A percentile compares a stretch with the other conserved stretches of the same genome.
phyloP scores from a whole-genome alignment of 192 early-diverging fungal genomes.

The Rhizoclosmatium sp. region DNA sequence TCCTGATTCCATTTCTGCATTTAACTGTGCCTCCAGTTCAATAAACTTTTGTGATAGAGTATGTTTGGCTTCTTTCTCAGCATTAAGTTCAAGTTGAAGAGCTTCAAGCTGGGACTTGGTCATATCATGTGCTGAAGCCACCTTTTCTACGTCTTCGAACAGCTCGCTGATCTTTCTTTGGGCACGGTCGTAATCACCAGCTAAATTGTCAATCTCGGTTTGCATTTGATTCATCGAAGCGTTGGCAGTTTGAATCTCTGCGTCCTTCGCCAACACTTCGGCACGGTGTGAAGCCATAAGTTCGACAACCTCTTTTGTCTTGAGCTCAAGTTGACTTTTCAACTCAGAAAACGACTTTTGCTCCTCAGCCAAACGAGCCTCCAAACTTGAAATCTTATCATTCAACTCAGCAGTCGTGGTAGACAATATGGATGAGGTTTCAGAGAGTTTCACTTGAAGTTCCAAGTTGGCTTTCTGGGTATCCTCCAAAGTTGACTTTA shows the following conservation, averaged over 20 bases:
- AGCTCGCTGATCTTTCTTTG: not conserved
- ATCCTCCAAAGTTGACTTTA: not conserved
- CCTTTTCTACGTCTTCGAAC: not conserved
- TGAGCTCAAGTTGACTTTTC: not conserved
- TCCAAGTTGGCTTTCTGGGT: not conserved
- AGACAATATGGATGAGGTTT: not conserved
- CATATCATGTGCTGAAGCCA: not conserved
- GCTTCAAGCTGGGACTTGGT: not conserved
- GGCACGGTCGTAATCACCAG: not conserved
- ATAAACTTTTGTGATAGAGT: not conserved
- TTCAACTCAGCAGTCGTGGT: slow-evolving; percentile 2
- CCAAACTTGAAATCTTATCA: not conserved
- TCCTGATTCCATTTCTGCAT: not conserved
- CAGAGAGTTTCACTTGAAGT: not conserved
- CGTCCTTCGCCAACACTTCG: slow-evolving; percentile 5
- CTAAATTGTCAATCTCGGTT: not conserved
- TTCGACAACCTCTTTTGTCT: not conserved
- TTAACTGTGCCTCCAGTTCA: not conserved
- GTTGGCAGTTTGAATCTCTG: not conserved
- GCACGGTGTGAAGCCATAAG: not conserved
- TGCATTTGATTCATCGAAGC: slow-evolving; percentile 5
- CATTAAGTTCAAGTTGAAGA: not conserved
- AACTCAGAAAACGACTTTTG: not conserved
- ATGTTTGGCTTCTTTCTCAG: not conserved
- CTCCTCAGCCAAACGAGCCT: slow-evolving; percentile 12